These are phyloP conservation scores for Tetraselmis striata DNA, from an alignment of 139 green algal species.

Conservation along the genomic window DNA sequence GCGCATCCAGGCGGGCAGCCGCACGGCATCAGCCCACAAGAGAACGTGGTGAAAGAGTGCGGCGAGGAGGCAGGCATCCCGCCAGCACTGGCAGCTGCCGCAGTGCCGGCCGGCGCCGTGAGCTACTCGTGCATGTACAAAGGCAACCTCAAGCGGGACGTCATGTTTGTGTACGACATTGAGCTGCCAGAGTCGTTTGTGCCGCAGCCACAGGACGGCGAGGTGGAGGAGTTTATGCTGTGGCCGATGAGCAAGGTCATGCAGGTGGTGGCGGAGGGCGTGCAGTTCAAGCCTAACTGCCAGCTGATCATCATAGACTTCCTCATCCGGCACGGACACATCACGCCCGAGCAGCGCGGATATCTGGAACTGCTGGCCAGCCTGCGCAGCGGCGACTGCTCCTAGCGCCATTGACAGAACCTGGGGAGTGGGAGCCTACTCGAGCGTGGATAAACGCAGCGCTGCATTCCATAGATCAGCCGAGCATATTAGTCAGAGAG, in stretches of 20 bases:
- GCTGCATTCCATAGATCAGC: too few relatives aligned
- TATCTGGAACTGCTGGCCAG: constrained; percentile 60
- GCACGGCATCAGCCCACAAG: constrained; percentile 49
- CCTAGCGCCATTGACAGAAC: constrained; percentile 9
- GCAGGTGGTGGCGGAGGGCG: constrained; percentile 32
- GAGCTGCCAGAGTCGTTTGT: constrained; percentile 79
- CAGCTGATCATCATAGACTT: constrained; percentile 90
- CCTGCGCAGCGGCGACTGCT: constrained; percentile 39
- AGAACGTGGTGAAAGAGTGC: constrained; percentile 93
- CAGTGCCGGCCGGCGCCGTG: constrained; percentile 42
- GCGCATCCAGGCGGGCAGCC: constrained; percentile 53
- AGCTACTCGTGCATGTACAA: constrained; percentile 41
- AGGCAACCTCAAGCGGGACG: constrained; percentile 75
- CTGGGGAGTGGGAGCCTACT: too few relatives aligned
- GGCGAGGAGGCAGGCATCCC: constrained; percentile 88
- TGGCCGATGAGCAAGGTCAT: constrained; percentile 60
- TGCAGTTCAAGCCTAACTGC: constrained; percentile 94
- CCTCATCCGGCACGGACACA: constrained; percentile 57
- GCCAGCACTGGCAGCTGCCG: constrained; percentile 44
- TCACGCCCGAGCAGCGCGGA: constrained; percentile 48
- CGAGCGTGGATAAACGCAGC: too few relatives aligned
- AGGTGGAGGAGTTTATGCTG: constrained; percentile 81
- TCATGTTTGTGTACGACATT: constrained; percentile 89
- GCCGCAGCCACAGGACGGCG: constrained; percentile 56
- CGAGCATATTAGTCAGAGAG: too few relatives aligned